Evolutionary conservation across 352 stramenopile species (phyloP).

Genomic region (Globisporangium heterothallicum): DNA sequence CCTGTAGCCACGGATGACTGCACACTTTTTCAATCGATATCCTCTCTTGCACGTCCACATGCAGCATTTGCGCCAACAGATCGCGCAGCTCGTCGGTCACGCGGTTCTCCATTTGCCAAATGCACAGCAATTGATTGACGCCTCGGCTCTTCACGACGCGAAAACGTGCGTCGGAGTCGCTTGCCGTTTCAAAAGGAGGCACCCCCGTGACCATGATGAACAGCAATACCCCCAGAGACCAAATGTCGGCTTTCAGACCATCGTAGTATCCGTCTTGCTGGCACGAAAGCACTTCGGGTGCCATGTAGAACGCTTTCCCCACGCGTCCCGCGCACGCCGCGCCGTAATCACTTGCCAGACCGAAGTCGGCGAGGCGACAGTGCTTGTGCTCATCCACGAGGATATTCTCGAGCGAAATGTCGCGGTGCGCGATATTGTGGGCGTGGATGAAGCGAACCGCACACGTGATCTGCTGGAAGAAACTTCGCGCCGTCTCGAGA

Average conservation of each 20-base stretch:
- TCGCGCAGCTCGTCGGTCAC: constrained; percentile 26
- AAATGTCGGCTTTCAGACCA: constrained; percentile 48
- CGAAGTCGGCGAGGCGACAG: constrained; percentile 54
- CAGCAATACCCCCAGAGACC: constrained; percentile 59
- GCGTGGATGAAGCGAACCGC: constrained; percentile 48
- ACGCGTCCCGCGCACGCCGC: constrained; percentile 33
- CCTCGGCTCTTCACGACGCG: constrained; percentile 35
- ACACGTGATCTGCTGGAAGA: constrained; percentile 44
- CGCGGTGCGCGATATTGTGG: constrained; percentile 50
- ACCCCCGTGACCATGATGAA: constrained; percentile 57
- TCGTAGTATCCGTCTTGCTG: constrained; percentile 26
- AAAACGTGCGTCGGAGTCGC: constrained; percentile 47
- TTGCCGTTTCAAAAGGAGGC: constrained; percentile 39
- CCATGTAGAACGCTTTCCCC: constrained; percentile 66
- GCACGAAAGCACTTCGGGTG: constrained; percentile 41
- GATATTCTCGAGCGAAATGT: constrained; percentile 66
- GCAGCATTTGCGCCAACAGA: constrained; percentile 34
- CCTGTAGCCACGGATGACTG: constrained; percentile 33
- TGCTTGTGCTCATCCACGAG: constrained; percentile 36
- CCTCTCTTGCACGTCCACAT: constrained; percentile 26
- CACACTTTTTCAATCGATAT: constrained; percentile 32
- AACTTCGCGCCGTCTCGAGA: constrained; percentile 23
- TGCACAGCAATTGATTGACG: constrained; percentile 25
- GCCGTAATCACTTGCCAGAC: constrained; percentile 36
- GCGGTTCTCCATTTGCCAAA: constrained; percentile 33